Evolutionary conservation across 257 asterid genomes (phyloP).

Genomic region (Paraleonurus japonicus): DNA sequence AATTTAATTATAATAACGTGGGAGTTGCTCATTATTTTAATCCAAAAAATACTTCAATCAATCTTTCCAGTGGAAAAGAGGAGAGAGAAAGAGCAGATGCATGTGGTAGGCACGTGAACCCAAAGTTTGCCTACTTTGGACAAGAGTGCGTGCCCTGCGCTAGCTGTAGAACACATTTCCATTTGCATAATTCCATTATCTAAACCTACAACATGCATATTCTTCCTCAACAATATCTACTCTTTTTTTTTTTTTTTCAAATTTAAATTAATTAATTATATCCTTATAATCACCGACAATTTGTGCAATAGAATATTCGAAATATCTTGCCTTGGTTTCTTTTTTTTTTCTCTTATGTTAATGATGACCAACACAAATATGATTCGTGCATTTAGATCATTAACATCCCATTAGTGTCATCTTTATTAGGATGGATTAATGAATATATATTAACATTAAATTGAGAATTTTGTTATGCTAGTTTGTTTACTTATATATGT

Average conservation of each 20-base stretch:
- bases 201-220: constrained; percentile 8
- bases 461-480: too few species aligned
- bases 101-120: constrained; percentile 33
- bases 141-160: constrained; percentile 10
- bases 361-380: not conserved
- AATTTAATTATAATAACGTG: constrained; percentile 9
- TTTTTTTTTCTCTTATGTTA: not conserved
- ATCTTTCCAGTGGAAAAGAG: not conserved
- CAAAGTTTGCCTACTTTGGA: constrained; percentile 17
- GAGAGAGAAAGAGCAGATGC: not conserved
- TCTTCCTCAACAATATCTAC: not conserved
- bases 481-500: too few species aligned
- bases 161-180: constrained; percentile 21
- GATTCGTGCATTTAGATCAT: not conserved
- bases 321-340: not conserved
- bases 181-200: constrained; percentile 14
- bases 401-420: too few species aligned
- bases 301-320: not conserved
- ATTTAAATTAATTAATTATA: not conserved
- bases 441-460: too few species aligned
- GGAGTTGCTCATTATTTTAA: not conserved
- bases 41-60: not conserved
- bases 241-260: not conserved
- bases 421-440: too few species aligned
- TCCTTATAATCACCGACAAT: not conserved